Percentiles rank a stretch among this genome's conserved stretches.
phyloP scores from a whole-genome alignment of 495 filamentous ascomycete species.

The Xylaria castorea region DNA sequence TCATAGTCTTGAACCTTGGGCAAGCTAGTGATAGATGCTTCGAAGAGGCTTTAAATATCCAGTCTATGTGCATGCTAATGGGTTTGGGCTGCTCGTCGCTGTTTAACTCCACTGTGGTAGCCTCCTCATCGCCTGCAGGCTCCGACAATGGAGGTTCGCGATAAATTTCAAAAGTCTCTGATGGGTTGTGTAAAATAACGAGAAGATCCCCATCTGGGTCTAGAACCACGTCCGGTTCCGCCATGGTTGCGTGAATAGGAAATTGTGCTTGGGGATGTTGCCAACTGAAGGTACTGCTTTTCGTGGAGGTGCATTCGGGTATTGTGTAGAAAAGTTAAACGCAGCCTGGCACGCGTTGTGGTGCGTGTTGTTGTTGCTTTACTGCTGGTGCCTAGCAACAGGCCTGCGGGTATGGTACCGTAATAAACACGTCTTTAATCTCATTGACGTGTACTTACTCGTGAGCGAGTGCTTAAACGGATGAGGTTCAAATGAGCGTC shows the following conservation, averaged over 20 bases:
- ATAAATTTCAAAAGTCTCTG: too few species aligned
- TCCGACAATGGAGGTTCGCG: neutral
- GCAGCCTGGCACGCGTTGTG: neutral
- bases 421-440: neutral
- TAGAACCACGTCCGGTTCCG: neutral
- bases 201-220: constrained; percentile 15
- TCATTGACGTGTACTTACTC: neutral
- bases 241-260: neutral
- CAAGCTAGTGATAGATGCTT: constrained; percentile 59
- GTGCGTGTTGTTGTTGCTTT: neutral
- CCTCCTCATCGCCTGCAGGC: neutral
- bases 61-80: neutral
- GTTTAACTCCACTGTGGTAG: neutral
- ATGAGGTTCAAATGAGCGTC: neutral
- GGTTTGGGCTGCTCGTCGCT: neutral
- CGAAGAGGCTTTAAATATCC: constrained; percentile 54
- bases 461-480: neutral
- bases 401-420: neutral
- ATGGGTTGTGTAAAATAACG: neutral
- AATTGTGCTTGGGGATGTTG: neutral
- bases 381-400: neutral
- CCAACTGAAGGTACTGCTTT: neutral
- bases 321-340: neutral
- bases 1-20: constrained; percentile 48
- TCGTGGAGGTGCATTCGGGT: neutral